A percentile compares a stretch with the other conserved stretches of the same genome.
phyloP scores from a whole-genome alignment of 179 eudicot species.

The Beta macrorhiza region DNA sequence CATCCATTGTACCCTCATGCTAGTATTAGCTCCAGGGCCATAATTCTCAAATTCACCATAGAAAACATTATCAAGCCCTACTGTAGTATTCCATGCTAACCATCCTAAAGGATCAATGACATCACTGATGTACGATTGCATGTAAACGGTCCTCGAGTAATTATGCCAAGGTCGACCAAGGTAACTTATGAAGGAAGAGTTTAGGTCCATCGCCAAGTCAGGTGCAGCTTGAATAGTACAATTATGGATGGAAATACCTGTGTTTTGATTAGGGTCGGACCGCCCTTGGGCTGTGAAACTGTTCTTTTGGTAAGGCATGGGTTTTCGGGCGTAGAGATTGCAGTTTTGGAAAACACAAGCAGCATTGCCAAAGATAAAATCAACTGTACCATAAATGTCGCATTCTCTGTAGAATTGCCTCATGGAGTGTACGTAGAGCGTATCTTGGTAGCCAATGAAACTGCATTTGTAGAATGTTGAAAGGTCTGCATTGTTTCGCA shows the following conservation, averaged over 20 bases:
- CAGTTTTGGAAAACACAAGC: slow-evolving; percentile 33
- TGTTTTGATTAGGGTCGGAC: slow-evolving; percentile 33
- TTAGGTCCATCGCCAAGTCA: slow-evolving; percentile 17
- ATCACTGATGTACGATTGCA: slow-evolving; percentile 26
- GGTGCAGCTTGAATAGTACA: slow-evolving; percentile 28
- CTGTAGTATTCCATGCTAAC: slow-evolving; percentile 29
- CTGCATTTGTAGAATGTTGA: slow-evolving; percentile 36
- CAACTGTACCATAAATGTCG: slow-evolving; percentile 35
- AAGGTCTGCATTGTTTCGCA: slow-evolving; percentile 31
- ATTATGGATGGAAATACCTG: slow-evolving; percentile 38
- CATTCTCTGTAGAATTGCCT: slow-evolving; percentile 40
- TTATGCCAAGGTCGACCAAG: slow-evolving; percentile 42
- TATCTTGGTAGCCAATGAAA: slow-evolving; percentile 43
- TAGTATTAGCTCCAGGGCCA: slow-evolving; percentile 21
- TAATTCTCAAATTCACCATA: slow-evolving; percentile 21
- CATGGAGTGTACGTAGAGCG: slow-evolving; percentile 32
- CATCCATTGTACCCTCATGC: slow-evolving; percentile 9
- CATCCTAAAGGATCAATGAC: slow-evolving; percentile 34
- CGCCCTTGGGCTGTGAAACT: slow-evolving; percentile 40
- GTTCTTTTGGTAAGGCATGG: slow-evolving; percentile 30
- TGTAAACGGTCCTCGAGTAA: slow-evolving; percentile 35
- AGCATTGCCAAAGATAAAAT: slow-evolving; percentile 40
- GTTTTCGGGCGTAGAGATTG: slow-evolving; percentile 29
- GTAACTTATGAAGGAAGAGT: slow-evolving; percentile 15
- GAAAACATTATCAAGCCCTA: slow-evolving; percentile 6